Evolutionary conservation across 768 basidiomycete genomes (phyloP).

Genomic region (Saitozyma sp.): DNA sequence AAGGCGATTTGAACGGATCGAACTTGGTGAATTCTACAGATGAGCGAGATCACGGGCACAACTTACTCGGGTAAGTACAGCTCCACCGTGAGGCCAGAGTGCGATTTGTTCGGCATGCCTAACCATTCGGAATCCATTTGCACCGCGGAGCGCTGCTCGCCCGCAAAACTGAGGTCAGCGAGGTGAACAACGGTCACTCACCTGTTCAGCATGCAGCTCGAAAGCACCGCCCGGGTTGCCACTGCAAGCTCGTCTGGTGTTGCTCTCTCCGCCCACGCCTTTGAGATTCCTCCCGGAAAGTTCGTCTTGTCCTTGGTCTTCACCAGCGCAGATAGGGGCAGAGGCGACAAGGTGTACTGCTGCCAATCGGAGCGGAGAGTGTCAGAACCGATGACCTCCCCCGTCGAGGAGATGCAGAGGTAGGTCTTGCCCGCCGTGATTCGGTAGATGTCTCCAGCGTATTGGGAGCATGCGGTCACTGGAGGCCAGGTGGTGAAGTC

Average conservation of each 20-base stretch:
- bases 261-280: slow-evolving; percentile 9
- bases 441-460: slow-evolving; percentile 22
- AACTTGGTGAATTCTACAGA: slow-evolving; percentile 25
- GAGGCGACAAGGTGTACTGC: slow-evolving; percentile 1
- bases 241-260: slow-evolving; percentile 3
- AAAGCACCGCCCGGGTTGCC: slow-evolving; percentile 25
- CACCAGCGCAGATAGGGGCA: slow-evolving; percentile 4
- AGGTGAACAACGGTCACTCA: slow-evolving; percentile 3
- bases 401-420: slow-evolving; percentile 14
- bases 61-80: slow-evolving; percentile 41
- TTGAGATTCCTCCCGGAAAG: slow-evolving; percentile 27
- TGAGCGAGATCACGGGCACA: not conserved
- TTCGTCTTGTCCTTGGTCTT: slow-evolving; percentile 26
- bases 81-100: slow-evolving; percentile 9
- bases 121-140: slow-evolving; percentile 32
- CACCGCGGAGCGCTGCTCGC: slow-evolving; percentile 10
- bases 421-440: slow-evolving; percentile 14
- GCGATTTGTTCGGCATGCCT: slow-evolving; percentile 1
- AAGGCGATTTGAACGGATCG: slow-evolving; percentile 20
- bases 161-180: slow-evolving; percentile 28
- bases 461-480: slow-evolving; percentile 10
- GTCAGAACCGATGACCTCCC: slow-evolving; percentile 24
- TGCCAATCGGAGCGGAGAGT: slow-evolving; percentile 6
- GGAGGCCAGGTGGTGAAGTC: slow-evolving; percentile 27
- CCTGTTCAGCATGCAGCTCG: slow-evolving; percentile 36